Base-by-base conservation (phyloP, 2,329 filamentous ascomycete genomes). In the Epichloe sibirici region DNA sequence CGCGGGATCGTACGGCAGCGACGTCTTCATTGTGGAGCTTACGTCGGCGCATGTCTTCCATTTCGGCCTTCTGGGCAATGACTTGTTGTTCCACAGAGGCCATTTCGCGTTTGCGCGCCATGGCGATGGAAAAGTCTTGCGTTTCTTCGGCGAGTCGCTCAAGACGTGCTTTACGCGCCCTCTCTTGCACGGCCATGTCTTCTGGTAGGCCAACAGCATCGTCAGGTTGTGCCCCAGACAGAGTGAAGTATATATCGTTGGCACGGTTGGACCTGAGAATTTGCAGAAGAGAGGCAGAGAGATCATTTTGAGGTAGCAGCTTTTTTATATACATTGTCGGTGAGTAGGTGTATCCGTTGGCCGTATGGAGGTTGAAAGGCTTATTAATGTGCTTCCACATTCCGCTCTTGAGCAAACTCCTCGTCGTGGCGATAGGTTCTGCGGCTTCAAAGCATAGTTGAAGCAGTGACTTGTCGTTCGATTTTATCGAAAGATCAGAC, bases 331-430 rank as follows among this genome's bases (percentile, higher is more conserved):
- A 86, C 68, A 81, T 82, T 3, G 82, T 79, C 0, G 82, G 77
- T 0, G 82, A 86, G 64, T 83, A 86, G 1, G 75, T 79, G 57
- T 74, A 73, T 5, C 69, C 71, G 25, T 74, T 74, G 43, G 76
- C 69, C 1, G 66, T 75, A 64, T 74, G 81, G 55, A 74, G 68
- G 57, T 82, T 81, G 59, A 74, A 79, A 0, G 76, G 69, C 55
- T 79, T 75, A 65, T 85, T 85, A 59, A 85, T 67, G 35, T 77
- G 68, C 60, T 81, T 81, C 81, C 82, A 85, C 67, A 85, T 74
- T 44, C 77, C 80, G 0, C 77, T 78, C 58, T 82, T 81, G 7
- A 86, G 69, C 1, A 86, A 72, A 0, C 77, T 73, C 43, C 75
- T 74, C 0, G 78, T 78, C 5, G 79, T 78, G 0, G 72, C 66